Percentiles rank a stretch among this genome's conserved stretches.
Conservation (phyloP, 176 grass and related monocot species). For the Ensete ventricosum region DNA sequence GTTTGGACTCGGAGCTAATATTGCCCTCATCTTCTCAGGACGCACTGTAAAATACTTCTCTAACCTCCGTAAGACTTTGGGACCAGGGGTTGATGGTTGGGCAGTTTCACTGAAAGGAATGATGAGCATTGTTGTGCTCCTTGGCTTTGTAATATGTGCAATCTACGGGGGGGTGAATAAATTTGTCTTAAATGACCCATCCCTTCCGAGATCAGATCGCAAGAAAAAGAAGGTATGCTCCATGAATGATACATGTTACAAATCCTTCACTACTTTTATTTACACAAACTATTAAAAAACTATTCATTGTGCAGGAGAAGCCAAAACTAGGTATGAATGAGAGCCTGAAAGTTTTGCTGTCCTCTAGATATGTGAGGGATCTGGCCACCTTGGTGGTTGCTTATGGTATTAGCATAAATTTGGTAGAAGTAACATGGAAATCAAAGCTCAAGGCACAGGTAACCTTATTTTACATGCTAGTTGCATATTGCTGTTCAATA, state of each 20-base stretch:
- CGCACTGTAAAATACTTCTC: conserved; percentile 96
- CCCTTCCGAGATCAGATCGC: conserved; percentile 44
- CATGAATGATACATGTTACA: background rate
- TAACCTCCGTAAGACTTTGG: conserved; percentile 77
- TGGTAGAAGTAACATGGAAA: conserved; percentile 98
- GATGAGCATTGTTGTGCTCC: conserved; percentile 92
- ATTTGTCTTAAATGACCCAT: conserved; percentile 54
- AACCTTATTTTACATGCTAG: background rate
- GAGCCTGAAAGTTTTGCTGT: conserved; percentile 90
- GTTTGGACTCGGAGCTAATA: conserved; percentile 84
- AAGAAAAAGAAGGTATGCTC: conserved; percentile 80
- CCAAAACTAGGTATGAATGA: conserved; percentile 85
- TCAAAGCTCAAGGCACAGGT: conserved; percentile 98
- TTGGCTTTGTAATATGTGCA: conserved; percentile 57
- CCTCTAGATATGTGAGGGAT: conserved; percentile 94
- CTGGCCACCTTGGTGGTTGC: conserved; percentile 95
- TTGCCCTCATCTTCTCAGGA: conserved; percentile 93
- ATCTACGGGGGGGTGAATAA: conserved; percentile 91
- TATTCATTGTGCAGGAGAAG: conserved; percentile 57
- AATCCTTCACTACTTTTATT: conserved; percentile 4
- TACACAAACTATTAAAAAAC: conserved; percentile 13
- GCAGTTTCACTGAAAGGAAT: conserved; percentile 84
- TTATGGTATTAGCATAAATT: conserved; percentile 98
- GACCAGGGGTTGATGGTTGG: conserved; percentile 91
- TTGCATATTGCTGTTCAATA: background rate